Percentiles rank a stretch among this genome's conserved stretches.
Evolutionary conservation across 495 filamentous ascomycete species (phyloP).

Genomic region (Amorphotheca resinae): DNA sequence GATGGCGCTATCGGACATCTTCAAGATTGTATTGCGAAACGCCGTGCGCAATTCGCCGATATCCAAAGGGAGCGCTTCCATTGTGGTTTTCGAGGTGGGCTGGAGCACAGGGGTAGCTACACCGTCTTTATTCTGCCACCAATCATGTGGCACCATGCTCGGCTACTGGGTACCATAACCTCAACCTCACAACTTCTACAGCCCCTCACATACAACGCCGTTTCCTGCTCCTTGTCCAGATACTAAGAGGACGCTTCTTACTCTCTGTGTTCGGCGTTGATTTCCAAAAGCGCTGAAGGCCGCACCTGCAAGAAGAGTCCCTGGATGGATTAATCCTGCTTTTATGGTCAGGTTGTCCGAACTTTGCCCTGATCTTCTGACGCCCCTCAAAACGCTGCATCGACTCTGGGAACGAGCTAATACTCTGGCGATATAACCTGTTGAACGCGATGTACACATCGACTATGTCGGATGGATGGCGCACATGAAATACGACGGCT

Average conservation of each 20-base stretch:
- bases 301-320: slow-evolving; percentile 2
- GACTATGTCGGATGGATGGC: slow-evolving; percentile 6
- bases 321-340: slow-evolving; percentile 4
- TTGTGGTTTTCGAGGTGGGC: too few relatives aligned
- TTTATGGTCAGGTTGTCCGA: slow-evolving; percentile 10
- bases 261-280: background rate
- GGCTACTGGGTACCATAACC: background rate
- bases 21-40: too few relatives aligned
- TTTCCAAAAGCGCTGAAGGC: background rate
- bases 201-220: slow-evolving; percentile 1
- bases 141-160: too few relatives aligned
- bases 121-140: background rate
- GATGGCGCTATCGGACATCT: too few relatives aligned
- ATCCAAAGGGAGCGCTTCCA: too few relatives aligned
- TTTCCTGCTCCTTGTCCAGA: slow-evolving; percentile 5
- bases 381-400: slow-evolving; percentile 8
- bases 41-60: too few relatives aligned
- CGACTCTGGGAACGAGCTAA: slow-evolving; percentile 9
- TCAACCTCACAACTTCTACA: background rate
- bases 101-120: background rate
- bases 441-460: slow-evolving; percentile 12
- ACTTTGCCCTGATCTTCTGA: slow-evolving; percentile 8
- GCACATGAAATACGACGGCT: slow-evolving; percentile 8
- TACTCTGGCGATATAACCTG: slow-evolving; percentile 10
- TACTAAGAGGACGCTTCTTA: slow-evolving; percentile 1